Base-by-base conservation (phyloP, 306 rosid species). In the Trifolium fragiferum region DNA sequence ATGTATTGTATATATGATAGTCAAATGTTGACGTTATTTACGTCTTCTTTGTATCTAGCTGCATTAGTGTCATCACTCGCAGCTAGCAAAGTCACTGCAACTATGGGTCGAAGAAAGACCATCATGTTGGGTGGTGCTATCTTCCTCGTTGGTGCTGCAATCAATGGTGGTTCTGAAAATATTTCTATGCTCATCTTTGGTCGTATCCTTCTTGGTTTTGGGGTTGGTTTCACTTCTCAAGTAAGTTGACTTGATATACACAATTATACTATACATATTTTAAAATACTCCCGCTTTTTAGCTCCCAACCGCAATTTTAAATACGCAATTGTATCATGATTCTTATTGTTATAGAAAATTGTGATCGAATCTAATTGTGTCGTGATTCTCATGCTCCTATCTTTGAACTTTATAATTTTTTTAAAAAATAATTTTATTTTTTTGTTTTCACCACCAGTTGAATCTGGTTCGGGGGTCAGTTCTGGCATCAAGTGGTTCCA, bases 151-250 rank as follows among this genome's bases (percentile, higher is more conserved):
- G 98, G 96, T 0, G 86, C 86, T 61, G 84, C 81, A 33, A 54
- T 88, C 44, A 88, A 90, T 23, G 98, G 94, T 5, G 90, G 82
- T 8, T 87, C 97, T 10, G 83, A 54, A 51, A 88, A 90, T 61
- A 71, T 88, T 54, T 67, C 78, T 8, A 90, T 92, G 96, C 90
- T 89, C 73, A 70, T 70, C 38, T 5, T 88, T 8, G 93, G 93
- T 8, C 93, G 96, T 7, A 74, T 90, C 71, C 83, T 88, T 79
- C 88, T 90, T 2, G 93, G 93, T 4, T 37, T 90, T 21, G 96
- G 90, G 0, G 80, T 90, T 16, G 93, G 93, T 50, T 88, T 90
- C 75, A 86, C 96, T 9, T 85, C 82, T 77, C 91, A 90, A 78
- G 88, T 87, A 50, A 74, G 89, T 71, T 9, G 32, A 15, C 7